Conservation (phyloP, 768 basidiomycete species). For the Psilocybe subaeruginosa region DNA sequence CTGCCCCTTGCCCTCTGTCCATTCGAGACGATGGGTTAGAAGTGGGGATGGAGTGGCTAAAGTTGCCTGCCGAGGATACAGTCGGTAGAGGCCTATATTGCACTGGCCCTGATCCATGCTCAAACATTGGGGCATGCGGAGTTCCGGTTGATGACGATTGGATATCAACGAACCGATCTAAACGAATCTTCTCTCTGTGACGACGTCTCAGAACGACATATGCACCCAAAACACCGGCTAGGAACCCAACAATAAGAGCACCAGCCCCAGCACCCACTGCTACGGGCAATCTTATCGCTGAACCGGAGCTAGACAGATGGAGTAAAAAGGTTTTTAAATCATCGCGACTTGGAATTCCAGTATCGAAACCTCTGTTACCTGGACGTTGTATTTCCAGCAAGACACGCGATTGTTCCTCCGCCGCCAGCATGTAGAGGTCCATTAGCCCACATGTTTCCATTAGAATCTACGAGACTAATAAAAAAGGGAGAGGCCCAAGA, state of each 20-base stretch:
- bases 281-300: slow-evolving; percentile 23
- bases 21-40: slow-evolving; percentile 21
- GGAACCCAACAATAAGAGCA: slow-evolving; percentile 39
- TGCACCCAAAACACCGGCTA: slow-evolving; percentile 34
- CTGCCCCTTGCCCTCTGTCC: slow-evolving; percentile 14
- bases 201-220: slow-evolving; percentile 34
- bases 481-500: slow-evolving; percentile 61
- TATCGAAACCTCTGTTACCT: slow-evolving; percentile 18
- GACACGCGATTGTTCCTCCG: slow-evolving; percentile 43
- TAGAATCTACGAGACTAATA: slow-evolving; percentile 53
- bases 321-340: background rate
- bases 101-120: slow-evolving; percentile 14
- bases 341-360: background rate
- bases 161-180: slow-evolving; percentile 29
- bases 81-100: slow-evolving; percentile 33
- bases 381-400: slow-evolving; percentile 31
- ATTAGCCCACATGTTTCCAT: slow-evolving; percentile 54
- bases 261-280: slow-evolving; percentile 42
- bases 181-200: slow-evolving; percentile 5
- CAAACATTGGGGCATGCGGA: slow-evolving; percentile 22
- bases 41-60: slow-evolving; percentile 10
- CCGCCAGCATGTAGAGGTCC: slow-evolving; percentile 64
- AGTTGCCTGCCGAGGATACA: slow-evolving; percentile 17
- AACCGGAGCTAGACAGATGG: background rate
- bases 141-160: slow-evolving; percentile 23